Percentiles rank a stretch among this genome's conserved stretches.
Conservation (phyloP, 164 flowering plant species). For the Echeveria elegans region DNA sequence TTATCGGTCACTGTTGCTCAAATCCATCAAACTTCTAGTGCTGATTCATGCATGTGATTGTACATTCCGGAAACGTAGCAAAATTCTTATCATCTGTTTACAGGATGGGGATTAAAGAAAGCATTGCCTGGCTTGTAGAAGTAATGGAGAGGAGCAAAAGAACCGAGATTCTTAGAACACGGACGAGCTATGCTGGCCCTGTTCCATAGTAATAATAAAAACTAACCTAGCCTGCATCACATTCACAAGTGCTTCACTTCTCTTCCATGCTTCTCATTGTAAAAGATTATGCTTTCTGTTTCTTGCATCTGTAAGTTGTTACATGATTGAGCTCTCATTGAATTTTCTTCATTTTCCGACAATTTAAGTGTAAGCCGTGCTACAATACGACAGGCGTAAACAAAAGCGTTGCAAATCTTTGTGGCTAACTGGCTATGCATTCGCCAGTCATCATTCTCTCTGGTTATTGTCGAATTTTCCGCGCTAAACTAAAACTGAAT, state of each 20-base stretch:
- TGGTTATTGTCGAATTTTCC: too few species aligned
- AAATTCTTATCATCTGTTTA: slow-evolving; percentile 12
- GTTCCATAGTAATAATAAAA: slow-evolving; percentile 2
- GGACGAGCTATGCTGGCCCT: slow-evolving; percentile 34
- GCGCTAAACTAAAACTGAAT: too few species aligned
- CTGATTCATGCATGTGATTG: too few species aligned
- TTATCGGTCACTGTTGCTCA: not conserved
- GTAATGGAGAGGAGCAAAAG: slow-evolving; percentile 93
- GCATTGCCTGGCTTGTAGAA: slow-evolving; percentile 78
- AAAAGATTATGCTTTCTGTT: not conserved
- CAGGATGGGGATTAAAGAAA: slow-evolving; percentile 77
- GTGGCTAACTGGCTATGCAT: too few species aligned
- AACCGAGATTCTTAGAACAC: slow-evolving; percentile 61
- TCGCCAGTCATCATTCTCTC: too few species aligned
- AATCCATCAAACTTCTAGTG: not conserved
- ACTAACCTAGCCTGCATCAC: not conserved
- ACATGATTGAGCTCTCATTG: not conserved
- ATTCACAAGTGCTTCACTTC: not conserved
- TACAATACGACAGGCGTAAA: too few species aligned
- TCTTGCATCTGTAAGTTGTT: not conserved
- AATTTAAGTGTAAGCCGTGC: too few species aligned
- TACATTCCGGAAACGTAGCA: not conserved
- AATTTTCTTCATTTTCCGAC: not conserved
- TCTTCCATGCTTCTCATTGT: not conserved
- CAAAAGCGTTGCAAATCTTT: too few species aligned